Base-by-base conservation (phyloP, 202 grass and related monocot genomes). In the Saccharum hybrid region DNA sequence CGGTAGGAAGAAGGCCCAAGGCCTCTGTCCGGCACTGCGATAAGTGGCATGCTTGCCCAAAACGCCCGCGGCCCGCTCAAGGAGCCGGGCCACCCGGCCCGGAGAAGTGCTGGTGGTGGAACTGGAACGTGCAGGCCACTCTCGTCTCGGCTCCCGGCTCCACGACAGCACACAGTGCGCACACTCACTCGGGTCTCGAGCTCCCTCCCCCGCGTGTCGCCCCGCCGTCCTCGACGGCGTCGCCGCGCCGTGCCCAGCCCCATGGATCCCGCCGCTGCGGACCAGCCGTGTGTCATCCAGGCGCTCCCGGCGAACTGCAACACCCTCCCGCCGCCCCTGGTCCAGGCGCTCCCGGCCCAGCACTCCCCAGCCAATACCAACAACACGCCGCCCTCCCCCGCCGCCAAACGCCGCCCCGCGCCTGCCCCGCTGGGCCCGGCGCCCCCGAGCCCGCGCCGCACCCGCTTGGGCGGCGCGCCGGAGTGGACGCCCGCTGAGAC, bases 401-500 rank as follows among this genome's bases (percentile, higher is more conserved):
- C 37, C 18, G 5, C 61, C 40, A 81, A 33, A 2, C 62, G 28
- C 63, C 37, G 40, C 0, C 62, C 63, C 1, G 33, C 64, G 6
- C 62, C 60, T 0, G 10, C 69, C 3, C 77, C 36, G 13, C 60
- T n/a, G 0, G 36, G 18, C 0, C 46, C 23, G 31, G 59, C 19
- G 8, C 90, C 49, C 15, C 67, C 84, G 52, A 85, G 86, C 82
- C 88, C 92, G n/a, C 89, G 87, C 43, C 88, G 89, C 86, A 94
- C 92, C 18, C 92, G 92, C 48, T 94, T 89, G 67, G 88, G 89
- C 42, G 78, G 69, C 14, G 87, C 89, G 33, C 92, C 92, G 11
- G 89, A 94, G 76, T 94, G 92, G 92, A 80, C 89, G 4, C 10
- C 81, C 7, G 71, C 77, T 9, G 92, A 94, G 84, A 83, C 89